Conservation (phyloP, 495 filamentous ascomycete species). For the Penicillium ochrochloron region DNA sequence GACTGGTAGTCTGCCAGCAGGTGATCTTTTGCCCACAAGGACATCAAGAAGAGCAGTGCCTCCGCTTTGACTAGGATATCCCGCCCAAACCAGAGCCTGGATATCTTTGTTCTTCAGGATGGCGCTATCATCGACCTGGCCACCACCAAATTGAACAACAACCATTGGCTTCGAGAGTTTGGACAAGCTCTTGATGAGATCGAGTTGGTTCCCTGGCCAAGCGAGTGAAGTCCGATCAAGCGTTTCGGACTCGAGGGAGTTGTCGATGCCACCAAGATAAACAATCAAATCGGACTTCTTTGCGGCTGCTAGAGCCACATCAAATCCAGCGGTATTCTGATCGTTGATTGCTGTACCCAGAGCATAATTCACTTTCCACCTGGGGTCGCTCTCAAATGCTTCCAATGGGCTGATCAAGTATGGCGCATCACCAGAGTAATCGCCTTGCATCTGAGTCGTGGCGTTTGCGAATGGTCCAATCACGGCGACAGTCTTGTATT, state of each 20-base stretch:
- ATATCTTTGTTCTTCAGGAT: conserved; percentile 49
- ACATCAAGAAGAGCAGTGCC: conserved; percentile 55
- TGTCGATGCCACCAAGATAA: conserved; percentile 58
- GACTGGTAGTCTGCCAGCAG: conserved; percentile 55
- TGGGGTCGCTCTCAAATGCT: conserved; percentile 47
- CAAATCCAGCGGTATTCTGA: conserved; percentile 42
- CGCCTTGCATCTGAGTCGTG: conserved; percentile 61
- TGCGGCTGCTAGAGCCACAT: conserved; percentile 46
- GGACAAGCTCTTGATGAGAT: conserved; percentile 54
- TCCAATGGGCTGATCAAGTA: conserved; percentile 54
- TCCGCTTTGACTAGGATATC: conserved; percentile 57
- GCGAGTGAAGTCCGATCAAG: conserved; percentile 52
- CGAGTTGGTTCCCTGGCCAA: conserved; percentile 56
- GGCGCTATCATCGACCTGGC: conserved; percentile 54
- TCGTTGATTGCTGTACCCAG: conserved; percentile 44
- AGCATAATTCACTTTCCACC: conserved; percentile 50
- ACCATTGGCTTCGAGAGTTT: conserved; percentile 52
- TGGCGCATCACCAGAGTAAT: conserved; percentile 56
- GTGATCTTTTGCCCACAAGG: conserved; percentile 48
- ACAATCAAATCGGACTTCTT: conserved; percentile 53
- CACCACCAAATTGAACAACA: conserved; percentile 58
- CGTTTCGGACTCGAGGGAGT: conserved; percentile 50
- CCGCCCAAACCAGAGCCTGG: conserved; percentile 54
- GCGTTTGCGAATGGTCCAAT: conserved; percentile 59
- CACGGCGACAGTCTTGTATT: conserved; percentile 44